Percentiles rank a stretch among this genome's conserved stretches.
phyloP scores from a whole-genome alignment of 805 yeast genomes.

The Ogataea siamensis region DNA sequence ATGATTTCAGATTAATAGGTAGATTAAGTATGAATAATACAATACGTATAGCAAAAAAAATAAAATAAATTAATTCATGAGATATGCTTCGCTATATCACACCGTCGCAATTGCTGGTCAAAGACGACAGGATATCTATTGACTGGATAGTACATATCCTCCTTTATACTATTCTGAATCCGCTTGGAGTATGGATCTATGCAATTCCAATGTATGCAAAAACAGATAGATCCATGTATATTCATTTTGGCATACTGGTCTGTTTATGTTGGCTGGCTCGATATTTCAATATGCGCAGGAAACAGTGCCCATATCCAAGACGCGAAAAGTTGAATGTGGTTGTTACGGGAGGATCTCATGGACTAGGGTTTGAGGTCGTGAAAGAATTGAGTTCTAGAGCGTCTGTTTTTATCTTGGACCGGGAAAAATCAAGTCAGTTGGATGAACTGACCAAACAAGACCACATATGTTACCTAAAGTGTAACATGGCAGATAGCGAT shows the following conservation, averaged over 20 bases:
- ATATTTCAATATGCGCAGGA: constrained; percentile 16
- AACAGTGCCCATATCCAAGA: constrained; percentile 4
- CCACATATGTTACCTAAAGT: constrained; percentile 26
- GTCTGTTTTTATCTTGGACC: constrained; percentile 12
- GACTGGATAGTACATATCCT: constrained; percentile 20
- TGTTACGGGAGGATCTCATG: constrained; percentile 51
- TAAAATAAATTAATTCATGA: no score
- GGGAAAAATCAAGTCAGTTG: constrained; percentile 8
- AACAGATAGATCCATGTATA: constrained; percentile 3
- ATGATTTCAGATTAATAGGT: not conserved
- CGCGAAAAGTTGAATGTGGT: constrained; percentile 28
- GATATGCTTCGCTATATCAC: constrained; percentile 4
- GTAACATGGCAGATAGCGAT: constrained; percentile 23
- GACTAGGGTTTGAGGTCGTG: constrained; percentile 47
- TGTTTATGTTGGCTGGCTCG: constrained; percentile 24
- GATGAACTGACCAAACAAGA: constrained; percentile 10
- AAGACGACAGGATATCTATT: constrained; percentile 12
- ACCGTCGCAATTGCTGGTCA: constrained; percentile 18
- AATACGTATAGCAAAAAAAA: no score
- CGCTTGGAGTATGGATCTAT: constrained; percentile 22
- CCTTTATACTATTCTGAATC: constrained; percentile 18
- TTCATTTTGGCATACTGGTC: constrained; percentile 11
- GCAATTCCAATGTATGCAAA: constrained; percentile 5
- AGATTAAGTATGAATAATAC: not conserved
- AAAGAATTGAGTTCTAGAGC: constrained; percentile 18